Conservation (phyloP, 2,329 filamentous ascomycete genomes). For the Trichoderma harzianum region DNA sequence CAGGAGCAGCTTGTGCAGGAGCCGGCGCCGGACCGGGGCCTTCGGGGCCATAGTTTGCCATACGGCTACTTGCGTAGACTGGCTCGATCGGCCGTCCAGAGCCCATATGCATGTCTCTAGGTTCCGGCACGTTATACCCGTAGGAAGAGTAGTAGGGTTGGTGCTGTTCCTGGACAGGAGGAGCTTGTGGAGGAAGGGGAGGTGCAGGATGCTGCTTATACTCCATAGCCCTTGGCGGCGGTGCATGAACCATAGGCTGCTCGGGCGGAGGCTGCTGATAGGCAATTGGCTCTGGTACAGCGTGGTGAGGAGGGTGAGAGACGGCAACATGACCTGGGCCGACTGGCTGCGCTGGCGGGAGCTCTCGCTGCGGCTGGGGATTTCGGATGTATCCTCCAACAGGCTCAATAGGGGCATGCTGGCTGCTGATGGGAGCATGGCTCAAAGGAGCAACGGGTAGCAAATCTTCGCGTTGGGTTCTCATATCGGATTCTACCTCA, state of each 20-base stretch:
- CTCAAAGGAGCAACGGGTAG: conserved; percentile 20
- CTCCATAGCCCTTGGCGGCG: conserved; percentile 26
- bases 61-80: conserved; percentile 31
- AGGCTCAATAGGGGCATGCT: conserved; percentile 21
- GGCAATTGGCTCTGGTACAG: conserved; percentile 20
- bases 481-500: conserved; percentile 22
- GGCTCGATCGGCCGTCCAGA: conserved; percentile 33
- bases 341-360: conserved; percentile 26
- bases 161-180: conserved; percentile 22
- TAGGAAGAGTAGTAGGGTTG: conserved; percentile 29
- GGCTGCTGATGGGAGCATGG: conserved; percentile 24
- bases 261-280: conserved; percentile 29
- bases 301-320: conserved; percentile 21
- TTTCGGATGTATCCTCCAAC: conserved; percentile 23
- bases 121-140: conserved; percentile 30
- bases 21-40: conserved; percentile 20
- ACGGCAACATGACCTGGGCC: conserved; percentile 27
- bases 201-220: conserved; percentile 29
- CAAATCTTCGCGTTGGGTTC: conserved; percentile 27
- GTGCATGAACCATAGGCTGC: conserved; percentile 26
- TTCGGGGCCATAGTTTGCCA: conserved; percentile 33
- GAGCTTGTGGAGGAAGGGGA: neutral
- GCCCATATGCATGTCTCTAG: conserved; percentile 30
- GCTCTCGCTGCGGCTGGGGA: conserved; percentile 20
- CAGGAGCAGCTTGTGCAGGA: conserved; percentile 11